Percentiles rank a stretch among this genome's conserved stretches.
Evolutionary conservation across 768 basidiomycete species (phyloP).

Genomic region (Termitomyces sp.): DNA sequence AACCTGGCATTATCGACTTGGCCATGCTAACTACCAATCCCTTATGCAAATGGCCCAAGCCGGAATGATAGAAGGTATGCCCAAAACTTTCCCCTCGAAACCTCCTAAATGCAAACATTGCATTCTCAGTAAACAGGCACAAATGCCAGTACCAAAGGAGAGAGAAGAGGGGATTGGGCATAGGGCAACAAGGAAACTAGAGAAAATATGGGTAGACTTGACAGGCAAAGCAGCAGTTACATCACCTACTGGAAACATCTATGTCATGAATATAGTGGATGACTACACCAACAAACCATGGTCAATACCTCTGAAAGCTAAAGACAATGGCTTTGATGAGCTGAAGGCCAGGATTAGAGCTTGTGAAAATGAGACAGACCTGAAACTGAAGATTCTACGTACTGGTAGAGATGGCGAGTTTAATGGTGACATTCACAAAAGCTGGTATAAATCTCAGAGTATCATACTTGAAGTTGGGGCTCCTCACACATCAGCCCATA

Average conservation of each 20-base stretch:
- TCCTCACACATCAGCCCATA: background rate
- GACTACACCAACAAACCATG: no score
- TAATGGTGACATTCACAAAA: background rate
- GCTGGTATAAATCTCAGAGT: background rate
- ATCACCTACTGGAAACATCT: no score
- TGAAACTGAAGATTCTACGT: background rate
- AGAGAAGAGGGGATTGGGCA: background rate
- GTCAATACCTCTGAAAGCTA: background rate
- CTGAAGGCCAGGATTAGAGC: background rate
- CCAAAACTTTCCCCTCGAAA: background rate
- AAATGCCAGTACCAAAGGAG: background rate
- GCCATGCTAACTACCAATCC: constrained; percentile 3
- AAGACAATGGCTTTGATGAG: background rate
- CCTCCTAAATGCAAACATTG: background rate
- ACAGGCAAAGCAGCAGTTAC: no score
- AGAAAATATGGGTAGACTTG: no score
- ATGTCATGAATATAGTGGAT: no score
- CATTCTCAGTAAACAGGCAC: background rate
- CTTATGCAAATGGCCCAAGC: background rate
- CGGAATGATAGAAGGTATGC: background rate
- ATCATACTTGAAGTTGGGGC: background rate
- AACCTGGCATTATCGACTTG: constrained; percentile 2
- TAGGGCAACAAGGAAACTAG: no score
- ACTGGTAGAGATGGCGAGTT: background rate
- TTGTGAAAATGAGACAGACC: background rate